These are phyloP conservation scores for Medicago arabica DNA, from an alignment of 306 rosid genomes.

Conservation along the genomic window DNA sequence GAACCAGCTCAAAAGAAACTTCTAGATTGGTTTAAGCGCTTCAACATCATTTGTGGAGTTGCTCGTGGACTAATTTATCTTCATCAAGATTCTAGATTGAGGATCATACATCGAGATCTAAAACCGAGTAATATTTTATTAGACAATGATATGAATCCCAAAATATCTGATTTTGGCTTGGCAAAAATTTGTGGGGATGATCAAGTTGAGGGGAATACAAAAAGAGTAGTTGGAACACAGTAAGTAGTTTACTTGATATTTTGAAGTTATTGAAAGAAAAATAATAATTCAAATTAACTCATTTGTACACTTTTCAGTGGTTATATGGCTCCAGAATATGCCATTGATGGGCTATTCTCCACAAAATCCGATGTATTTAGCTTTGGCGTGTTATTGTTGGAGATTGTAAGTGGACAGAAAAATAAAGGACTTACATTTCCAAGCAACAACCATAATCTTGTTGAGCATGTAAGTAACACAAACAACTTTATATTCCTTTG, in stretches of 20 bases:
- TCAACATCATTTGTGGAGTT: constrained; percentile 13
- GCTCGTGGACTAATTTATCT: constrained; percentile 30
- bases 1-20: constrained; percentile 7
- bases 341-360: constrained; percentile 10
- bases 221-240: constrained; percentile 20
- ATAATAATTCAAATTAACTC: not conserved
- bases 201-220: constrained; percentile 26
- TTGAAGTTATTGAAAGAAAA: not conserved
- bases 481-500: not conserved
- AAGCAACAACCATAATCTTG: not conserved
- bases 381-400: constrained; percentile 28
- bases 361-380: constrained; percentile 36
- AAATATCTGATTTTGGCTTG: constrained; percentile 28
- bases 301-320: not conserved
- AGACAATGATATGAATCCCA: constrained; percentile 25
- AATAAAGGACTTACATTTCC: not conserved
- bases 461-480: constrained; percentile 34
- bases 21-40: constrained; percentile 8
- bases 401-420: constrained; percentile 24
- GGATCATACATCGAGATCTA: constrained; percentile 33
- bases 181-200: constrained; percentile 30
- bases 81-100: constrained; percentile 36
- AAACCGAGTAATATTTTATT: constrained; percentile 28
- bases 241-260: not conserved
- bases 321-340: constrained; percentile 36